Base-by-base conservation (phyloP, 306 rosid genomes). In the Ormosia semicastrata region DNA sequence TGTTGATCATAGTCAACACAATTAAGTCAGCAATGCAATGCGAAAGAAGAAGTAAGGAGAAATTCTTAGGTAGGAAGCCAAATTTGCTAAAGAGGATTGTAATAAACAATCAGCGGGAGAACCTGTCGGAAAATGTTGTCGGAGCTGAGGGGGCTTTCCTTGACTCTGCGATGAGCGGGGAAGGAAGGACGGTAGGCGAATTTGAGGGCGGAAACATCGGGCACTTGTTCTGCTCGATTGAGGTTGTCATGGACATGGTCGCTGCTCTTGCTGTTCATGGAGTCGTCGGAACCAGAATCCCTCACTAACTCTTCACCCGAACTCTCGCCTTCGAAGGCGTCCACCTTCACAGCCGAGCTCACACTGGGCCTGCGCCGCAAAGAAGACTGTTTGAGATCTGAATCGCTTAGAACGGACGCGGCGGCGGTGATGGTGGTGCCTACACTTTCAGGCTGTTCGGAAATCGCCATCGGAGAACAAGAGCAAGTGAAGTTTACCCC, bases 101-200 rank as follows among this genome's bases (percentile, higher is more conserved):
- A 24, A 24, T 24, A 24, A 24, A 24, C 24, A 24, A 24, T 24
- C 1, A 24, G 24, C 24, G 24, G 24, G 24, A 24, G 11, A 73
- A 96, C 99, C 95, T 96, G 98, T 58, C 76, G 84, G 89, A 96
- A 93, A 71, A 96, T 96, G 47, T 87, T 88, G 63, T 87, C 94
- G 49, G 99, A 96, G 85, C 97, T 96, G 2, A 96, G 93, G n/a
- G 97, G 97, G 59, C 99, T 95, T 85, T 95, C 99, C 78, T 78
- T 95, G 15, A 86, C 84, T 81, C 66, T 79, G 17, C 92, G 89
- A 79, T 95, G 99, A 82, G 98, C 97, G 4, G 94, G 98, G 72
- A 85, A 85, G 15, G 94, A 91, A 52, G 96, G 92, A 71, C 99
- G 91, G 75, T 87, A 87, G 0, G 84, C 41, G 30, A 80, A 89